A percentile compares a stretch with the other conserved stretches of the same genome.
Evolutionary conservation across 1,284 basidiomycete species (phyloP).

Genomic region (Vanrija humicola): DNA sequence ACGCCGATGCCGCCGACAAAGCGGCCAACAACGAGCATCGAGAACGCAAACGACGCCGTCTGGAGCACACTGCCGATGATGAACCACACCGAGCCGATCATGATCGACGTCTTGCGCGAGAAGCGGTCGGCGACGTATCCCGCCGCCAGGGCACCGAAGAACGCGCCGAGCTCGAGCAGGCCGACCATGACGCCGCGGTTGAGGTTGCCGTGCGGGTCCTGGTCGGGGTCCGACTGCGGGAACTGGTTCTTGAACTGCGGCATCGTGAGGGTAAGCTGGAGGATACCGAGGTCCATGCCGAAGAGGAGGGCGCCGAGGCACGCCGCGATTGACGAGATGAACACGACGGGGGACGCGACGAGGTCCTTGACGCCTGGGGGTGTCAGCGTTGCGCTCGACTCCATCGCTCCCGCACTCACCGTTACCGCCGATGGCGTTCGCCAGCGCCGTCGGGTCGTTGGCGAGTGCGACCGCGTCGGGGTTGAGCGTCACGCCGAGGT

Average conservation of each 20-base stretch:
- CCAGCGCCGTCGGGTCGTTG: neutral
- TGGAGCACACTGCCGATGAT: constrained; percentile 28
- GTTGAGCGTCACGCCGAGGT: constrained; percentile 3
- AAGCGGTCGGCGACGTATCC: constrained; percentile 32
- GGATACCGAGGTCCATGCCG: constrained; percentile 32
- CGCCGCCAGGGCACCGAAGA: constrained; percentile 28
- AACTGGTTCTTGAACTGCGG: constrained; percentile 30
- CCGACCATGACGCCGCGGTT: constrained; percentile 34
- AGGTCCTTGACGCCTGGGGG: constrained; percentile 18
- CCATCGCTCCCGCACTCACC: constrained; percentile 3
- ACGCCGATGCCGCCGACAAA: constrained; percentile 28
- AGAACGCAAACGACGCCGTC: constrained; percentile 21
- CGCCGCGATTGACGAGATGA: constrained; percentile 13
- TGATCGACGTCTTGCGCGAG: constrained; percentile 28
- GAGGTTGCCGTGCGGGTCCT: constrained; percentile 14
- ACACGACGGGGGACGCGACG: constrained; percentile 14
- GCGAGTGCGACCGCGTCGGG: constrained; percentile 4
- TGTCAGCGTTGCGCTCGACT: neutral
- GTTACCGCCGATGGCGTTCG: neutral
- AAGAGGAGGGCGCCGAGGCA: constrained; percentile 27
- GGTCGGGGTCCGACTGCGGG: constrained; percentile 25
- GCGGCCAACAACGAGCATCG: constrained; percentile 31
- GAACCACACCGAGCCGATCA: constrained; percentile 26
- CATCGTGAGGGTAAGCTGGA: constrained; percentile 37
- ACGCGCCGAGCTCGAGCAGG: constrained; percentile 37